Evolutionary conservation across 2,329 filamentous ascomycete genomes (phyloP), one percentile per base, ranked within the genome.

Genomic region (Cordyceps tenuipes): DNA sequence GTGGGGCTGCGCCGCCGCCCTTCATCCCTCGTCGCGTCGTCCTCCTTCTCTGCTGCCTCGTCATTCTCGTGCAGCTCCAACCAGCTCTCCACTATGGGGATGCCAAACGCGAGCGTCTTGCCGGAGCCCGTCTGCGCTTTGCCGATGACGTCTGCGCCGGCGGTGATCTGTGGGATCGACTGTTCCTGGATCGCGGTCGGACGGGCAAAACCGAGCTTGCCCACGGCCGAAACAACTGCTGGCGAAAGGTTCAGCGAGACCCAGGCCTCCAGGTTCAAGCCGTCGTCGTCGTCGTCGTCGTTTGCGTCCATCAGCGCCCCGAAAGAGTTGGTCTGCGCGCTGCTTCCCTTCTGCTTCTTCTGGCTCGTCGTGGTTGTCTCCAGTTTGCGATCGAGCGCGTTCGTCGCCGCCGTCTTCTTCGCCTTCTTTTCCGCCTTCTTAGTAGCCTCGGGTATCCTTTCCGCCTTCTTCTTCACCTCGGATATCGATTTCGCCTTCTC

Each of bases 61-160:
- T 76, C 72, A 19, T 71, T 68, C 23, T 68, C 68, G 15, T 71
- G 72, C 60, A 69, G 69, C 62, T 82, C 81, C 43, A 99, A 75
- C 79, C 88, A 97, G 59, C 82, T 81, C 72, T 99, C 92, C 10
- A 97, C 78, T 60, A 99, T 94, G 0, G 94, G 94, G 63, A 99
- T 91, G 1, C 88, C 91, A 72, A 96, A 99, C 0, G 94, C 93
- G 49, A 99, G 77, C 0, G 94, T 99, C 75, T 99, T 99, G 66
- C 94, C 94, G 15, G 94, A 97, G 65, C 94, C 94, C 0, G 94
- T 99, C 12, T 93, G 88, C 2, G 94, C 94, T 75, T 99, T 99
- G 47, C 94, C 94, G 64, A 99, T 89, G 17, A 97, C 88, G 72
- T 99, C 93, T 70, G 90, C 89, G 0, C 93, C 93, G 6, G 84